Evolutionary conservation across 305 asterid species (phyloP), one percentile per base, ranked within the genome.

Genomic region (Fraxinus sp.): DNA sequence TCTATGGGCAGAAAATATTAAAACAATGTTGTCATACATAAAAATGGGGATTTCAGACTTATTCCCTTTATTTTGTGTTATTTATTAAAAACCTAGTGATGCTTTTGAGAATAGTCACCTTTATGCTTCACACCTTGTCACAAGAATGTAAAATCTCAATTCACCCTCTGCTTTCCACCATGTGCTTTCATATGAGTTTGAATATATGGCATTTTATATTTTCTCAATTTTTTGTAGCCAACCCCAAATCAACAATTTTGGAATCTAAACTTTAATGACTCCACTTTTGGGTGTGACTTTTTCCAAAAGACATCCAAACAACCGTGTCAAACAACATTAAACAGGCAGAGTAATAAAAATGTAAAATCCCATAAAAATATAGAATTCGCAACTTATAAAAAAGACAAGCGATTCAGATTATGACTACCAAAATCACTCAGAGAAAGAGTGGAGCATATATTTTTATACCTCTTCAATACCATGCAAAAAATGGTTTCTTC

Each of bases 401-500:
- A 78, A 35, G 75, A 78, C 46, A 64, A 59, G 64, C 4, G 46
- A 41, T 28, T 35, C n/a, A 76, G 57, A 80, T 76, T 10, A 52
- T 18, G 52, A 37, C 72, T 57, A 39, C 33, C 33, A 26, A 32
- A 68, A 75, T 33, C 46, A 68, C 78, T 66, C 77, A 20, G 28
- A 77, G 74, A 84, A 79, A 74, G 62, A 59, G 20, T 73, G 83
- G 30, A 83, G 36, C n/a, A 71, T 13, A 39, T 76, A 52, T 16
- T 11, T 36, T 3, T 57, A 22, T 86, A 95, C 99, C 96, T 96
- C 97, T 91, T 93, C 98, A 79, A 96, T 92, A 82, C 90, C 79
- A 87, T 93, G 99, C 86, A 96, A 86, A 83, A 94, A 96, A 87
- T 93, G 98, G 87, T 96, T 96, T 86, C 95, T 90, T 86, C 94